Conservation (phyloP, 2,329 filamentous ascomycete species). For the Teratosphaeria viscida region DNA sequence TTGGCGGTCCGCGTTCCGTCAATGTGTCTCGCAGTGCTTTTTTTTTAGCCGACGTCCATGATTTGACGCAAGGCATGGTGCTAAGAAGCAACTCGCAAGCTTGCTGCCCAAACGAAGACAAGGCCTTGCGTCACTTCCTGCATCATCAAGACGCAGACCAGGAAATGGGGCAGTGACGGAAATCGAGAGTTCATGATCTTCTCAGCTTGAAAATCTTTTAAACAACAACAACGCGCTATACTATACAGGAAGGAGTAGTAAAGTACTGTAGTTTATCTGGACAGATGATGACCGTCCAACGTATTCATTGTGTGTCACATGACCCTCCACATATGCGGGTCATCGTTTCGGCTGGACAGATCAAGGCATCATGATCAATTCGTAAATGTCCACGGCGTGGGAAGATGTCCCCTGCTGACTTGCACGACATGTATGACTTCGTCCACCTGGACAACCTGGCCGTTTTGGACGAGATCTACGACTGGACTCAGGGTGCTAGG, state of each 20-base stretch:
- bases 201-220: background rate
- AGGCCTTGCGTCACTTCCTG: background rate
- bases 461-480: background rate
- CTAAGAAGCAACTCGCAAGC: background rate
- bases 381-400: background rate
- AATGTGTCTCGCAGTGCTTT: background rate
- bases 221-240: background rate
- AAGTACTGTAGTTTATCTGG: background rate
- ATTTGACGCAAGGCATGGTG: background rate
- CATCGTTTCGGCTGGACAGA: background rate
- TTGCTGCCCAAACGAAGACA: background rate
- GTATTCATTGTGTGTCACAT: background rate
- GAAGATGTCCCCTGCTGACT: background rate
- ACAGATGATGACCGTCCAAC: background rate
- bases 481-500: background rate
- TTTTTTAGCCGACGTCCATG: background rate
- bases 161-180: background rate
- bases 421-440: background rate
- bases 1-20: background rate
- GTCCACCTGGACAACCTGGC: background rate
- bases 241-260: background rate
- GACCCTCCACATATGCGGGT: background rate
- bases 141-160: background rate
- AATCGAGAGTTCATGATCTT: background rate
- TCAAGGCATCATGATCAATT: background rate